phyloP scores from a whole-genome alignment of 2,329 filamentous ascomycete species.

The Cordyceps tenuipes region DNA sequence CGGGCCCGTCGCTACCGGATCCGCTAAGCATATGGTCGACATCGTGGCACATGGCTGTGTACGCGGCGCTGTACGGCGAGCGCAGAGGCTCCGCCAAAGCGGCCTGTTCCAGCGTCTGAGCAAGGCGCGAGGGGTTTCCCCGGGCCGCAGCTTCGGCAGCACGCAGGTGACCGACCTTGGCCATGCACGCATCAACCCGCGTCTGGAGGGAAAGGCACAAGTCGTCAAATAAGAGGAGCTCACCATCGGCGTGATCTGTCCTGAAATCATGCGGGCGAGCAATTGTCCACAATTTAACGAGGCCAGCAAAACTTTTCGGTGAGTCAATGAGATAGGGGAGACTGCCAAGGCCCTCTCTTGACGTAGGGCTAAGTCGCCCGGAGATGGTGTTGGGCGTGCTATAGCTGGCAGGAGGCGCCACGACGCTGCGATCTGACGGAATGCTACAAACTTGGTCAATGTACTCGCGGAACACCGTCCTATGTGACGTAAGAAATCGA shows the following conservation, averaged over 20 bases:
- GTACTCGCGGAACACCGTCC: slow-evolving; percentile 75
- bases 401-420: slow-evolving; percentile 71
- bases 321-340: slow-evolving; percentile 90
- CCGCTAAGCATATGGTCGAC: slow-evolving; percentile 36
- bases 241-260: slow-evolving; percentile 32
- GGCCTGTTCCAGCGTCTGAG: slow-evolving; percentile 40
- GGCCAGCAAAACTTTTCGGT: slow-evolving; percentile 71
- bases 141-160: slow-evolving; percentile 25
- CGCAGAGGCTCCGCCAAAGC: slow-evolving; percentile 24
- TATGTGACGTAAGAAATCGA: slow-evolving; percentile 66
- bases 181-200: slow-evolving; percentile 43
- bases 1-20: slow-evolving; percentile 39
- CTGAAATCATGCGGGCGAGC: slow-evolving; percentile 33
- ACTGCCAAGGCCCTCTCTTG: slow-evolving; percentile 85
- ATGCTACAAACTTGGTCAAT: slow-evolving; percentile 82
- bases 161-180: slow-evolving; percentile 39
- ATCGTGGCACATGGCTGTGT: slow-evolving; percentile 20
- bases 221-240: slow-evolving; percentile 44
- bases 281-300: slow-evolving; percentile 76
- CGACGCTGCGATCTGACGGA: slow-evolving; percentile 57
- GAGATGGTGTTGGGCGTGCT: slow-evolving; percentile 89
- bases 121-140: slow-evolving; percentile 29
- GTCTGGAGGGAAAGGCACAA: slow-evolving; percentile 42
- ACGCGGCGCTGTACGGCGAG: slow-evolving; percentile 2
- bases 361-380: slow-evolving; percentile 67